Conservation (phyloP, 257 asterid species). For the Jacaranda copaia region DNA sequence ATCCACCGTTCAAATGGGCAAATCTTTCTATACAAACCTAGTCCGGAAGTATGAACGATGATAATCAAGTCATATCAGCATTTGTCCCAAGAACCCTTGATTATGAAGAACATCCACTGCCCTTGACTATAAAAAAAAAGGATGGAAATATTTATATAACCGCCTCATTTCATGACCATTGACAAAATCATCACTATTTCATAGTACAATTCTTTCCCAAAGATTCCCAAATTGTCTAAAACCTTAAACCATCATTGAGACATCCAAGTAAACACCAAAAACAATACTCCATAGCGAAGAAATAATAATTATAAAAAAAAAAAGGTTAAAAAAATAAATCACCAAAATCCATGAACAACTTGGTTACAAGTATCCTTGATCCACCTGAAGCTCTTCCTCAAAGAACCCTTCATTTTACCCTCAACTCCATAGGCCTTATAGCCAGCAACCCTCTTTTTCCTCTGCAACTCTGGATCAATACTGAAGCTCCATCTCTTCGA, state of each 20-base stretch:
- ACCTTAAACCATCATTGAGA: background rate
- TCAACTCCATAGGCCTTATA: conserved; percentile 79
- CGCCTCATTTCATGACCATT: background rate
- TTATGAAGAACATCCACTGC: conserved; percentile 3
- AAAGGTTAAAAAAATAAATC: conserved; percentile 14
- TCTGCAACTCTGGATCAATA: conserved; percentile 76
- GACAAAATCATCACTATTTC: background rate
- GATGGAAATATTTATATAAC: background rate
- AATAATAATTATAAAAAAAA: background rate
- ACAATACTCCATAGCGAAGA: background rate
- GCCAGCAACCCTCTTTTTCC: conserved; percentile 85
- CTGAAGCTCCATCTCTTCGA: conserved; percentile 63
- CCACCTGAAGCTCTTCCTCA: conserved; percentile 85
- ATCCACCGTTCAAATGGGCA: too few species aligned
- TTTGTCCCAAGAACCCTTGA: background rate
- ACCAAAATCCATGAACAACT: conserved; percentile 73
- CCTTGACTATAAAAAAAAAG: background rate
- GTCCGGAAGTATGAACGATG: too few species aligned
- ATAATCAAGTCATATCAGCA: too few species aligned
- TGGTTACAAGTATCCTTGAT: conserved; percentile 62
- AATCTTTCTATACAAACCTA: too few species aligned
- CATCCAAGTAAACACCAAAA: background rate
- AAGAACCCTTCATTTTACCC: conserved; percentile 74
- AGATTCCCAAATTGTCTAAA: background rate
- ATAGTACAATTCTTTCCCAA: background rate